Evolutionary conservation across 495 filamentous ascomycete species (phyloP).

Genomic region (Penicillium herquei): DNA sequence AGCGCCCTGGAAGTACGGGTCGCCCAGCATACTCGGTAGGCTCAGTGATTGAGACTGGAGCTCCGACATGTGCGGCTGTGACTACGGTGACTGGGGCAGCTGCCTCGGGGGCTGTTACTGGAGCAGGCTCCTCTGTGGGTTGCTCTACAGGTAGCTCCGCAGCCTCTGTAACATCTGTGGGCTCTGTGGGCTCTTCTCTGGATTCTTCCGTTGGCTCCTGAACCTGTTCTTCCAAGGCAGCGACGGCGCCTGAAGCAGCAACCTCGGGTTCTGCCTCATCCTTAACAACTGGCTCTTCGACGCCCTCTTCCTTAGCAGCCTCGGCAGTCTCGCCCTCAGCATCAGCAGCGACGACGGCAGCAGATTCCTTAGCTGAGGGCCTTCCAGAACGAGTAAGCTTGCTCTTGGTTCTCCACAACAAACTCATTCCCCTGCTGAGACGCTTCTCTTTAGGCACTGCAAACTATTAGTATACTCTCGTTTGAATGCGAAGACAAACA

Average conservation of each 20-base stretch:
- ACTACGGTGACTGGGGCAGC: slow-evolving; percentile 7
- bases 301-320: background rate
- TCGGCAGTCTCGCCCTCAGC: background rate
- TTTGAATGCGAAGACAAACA: background rate
- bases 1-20: background rate
- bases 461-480: too few relatives aligned
- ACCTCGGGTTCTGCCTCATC: slow-evolving; percentile 3
- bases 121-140: background rate
- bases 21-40: slow-evolving; percentile 1
- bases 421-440: slow-evolving; percentile 25
- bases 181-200: too few relatives aligned
- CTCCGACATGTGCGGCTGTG: slow-evolving; percentile 5
- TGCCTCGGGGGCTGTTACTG: slow-evolving; percentile 5
- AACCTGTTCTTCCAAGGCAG: background rate
- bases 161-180: too few relatives aligned
- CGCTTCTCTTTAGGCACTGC: slow-evolving; percentile 22
- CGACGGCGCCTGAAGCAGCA: background rate
- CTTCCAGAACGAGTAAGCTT: slow-evolving; percentile 7
- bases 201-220: background rate
- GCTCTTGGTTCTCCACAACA: slow-evolving; percentile 30
- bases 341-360: slow-evolving; percentile 2
- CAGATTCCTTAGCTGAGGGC: slow-evolving; percentile 5
- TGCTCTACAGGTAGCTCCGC: background rate
- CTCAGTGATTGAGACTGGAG: slow-evolving; percentile 6
- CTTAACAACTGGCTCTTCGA: background rate